These are phyloP conservation scores for Phytophthora nicotianae DNA, from an alignment of 352 stramenopile genomes.

Conservation along the genomic window DNA sequence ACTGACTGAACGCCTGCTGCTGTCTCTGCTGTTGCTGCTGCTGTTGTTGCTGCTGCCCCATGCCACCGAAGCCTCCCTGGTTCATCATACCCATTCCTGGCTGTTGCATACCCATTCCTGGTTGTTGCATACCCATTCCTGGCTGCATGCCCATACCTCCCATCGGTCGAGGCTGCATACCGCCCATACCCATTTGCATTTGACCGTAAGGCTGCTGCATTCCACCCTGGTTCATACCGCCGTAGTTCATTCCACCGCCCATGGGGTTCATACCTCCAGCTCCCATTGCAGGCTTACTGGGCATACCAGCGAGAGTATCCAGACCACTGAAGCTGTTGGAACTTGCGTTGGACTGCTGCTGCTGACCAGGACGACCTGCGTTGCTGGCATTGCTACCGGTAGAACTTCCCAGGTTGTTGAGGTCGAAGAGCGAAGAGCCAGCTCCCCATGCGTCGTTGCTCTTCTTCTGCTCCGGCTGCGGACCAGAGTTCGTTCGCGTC, in stretches of 20 bases:
- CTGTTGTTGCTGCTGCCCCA: constrained; percentile 50
- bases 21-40: constrained; percentile 61
- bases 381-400: constrained; percentile 28
- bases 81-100: constrained; percentile 72
- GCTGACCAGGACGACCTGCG: constrained; percentile 35
- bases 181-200: constrained; percentile 51
- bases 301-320: constrained; percentile 81
- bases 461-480: constrained; percentile 49
- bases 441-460: constrained; percentile 82
- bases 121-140: constrained; percentile 44
- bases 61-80: constrained; percentile 50
- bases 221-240: constrained; percentile 27
- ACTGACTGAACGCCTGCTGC: constrained; percentile 66
- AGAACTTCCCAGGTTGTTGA: constrained; percentile 72
- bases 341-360: constrained; percentile 36
- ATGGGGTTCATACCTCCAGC: constrained; percentile 58
- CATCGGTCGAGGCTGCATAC: constrained; percentile 42
- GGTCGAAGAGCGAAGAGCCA: constrained; percentile 76
- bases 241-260: constrained; percentile 58
- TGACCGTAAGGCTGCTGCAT: constrained; percentile 44
- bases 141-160: constrained; percentile 46
- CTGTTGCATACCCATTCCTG: background rate
- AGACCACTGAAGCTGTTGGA: constrained; percentile 83
- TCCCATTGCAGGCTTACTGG: constrained; percentile 66
- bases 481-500: constrained; percentile 34